Conservation (phyloP, 23 red algal genomes). For the Agarophyton chilense region DNA sequence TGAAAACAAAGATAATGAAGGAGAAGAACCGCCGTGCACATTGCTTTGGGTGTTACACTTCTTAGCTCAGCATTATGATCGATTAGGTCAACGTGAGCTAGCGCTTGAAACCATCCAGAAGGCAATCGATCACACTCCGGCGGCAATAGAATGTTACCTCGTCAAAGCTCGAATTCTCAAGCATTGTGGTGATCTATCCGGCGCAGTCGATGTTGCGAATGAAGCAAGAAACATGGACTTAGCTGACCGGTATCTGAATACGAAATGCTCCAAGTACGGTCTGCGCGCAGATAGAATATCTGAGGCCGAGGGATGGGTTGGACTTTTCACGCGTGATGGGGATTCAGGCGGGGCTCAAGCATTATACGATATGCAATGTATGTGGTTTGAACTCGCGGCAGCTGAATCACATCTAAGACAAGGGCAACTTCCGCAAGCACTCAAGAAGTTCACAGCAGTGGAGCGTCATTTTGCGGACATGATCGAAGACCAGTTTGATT, state of each 20-base stretch:
- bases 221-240: constrained; percentile 86
- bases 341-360: constrained; percentile 81
- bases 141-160: constrained; percentile 72
- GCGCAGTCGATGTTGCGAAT: constrained; percentile 70
- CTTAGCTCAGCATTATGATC: constrained; percentile 86
- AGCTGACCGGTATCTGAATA: constrained; percentile 91
- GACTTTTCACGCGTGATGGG: constrained; percentile 90
- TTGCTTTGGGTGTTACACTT: constrained; percentile 85
- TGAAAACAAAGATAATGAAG: neutral
- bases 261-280: constrained; percentile 78
- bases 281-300: constrained; percentile 65
- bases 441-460: constrained; percentile 91
- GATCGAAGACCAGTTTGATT: constrained; percentile 92
- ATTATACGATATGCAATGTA: constrained; percentile 97
- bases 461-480: constrained; percentile 94
- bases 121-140: constrained; percentile 70
- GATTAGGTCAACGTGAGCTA: constrained; percentile 47
- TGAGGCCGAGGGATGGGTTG: constrained; percentile 75
- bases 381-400: constrained; percentile 92
- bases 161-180: constrained; percentile 85
- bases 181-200: constrained; percentile 75
- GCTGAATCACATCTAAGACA: constrained; percentile 72
- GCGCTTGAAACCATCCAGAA: constrained; percentile 64
- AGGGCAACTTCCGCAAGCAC: constrained; percentile 70
- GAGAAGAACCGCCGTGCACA: constrained; percentile 55